A percentile compares a stretch with the other conserved stretches of the same genome.
These are phyloP conservation scores for Plantago major DNA, from an alignment of 257 asterid genomes.

Conservation along the genomic window DNA sequence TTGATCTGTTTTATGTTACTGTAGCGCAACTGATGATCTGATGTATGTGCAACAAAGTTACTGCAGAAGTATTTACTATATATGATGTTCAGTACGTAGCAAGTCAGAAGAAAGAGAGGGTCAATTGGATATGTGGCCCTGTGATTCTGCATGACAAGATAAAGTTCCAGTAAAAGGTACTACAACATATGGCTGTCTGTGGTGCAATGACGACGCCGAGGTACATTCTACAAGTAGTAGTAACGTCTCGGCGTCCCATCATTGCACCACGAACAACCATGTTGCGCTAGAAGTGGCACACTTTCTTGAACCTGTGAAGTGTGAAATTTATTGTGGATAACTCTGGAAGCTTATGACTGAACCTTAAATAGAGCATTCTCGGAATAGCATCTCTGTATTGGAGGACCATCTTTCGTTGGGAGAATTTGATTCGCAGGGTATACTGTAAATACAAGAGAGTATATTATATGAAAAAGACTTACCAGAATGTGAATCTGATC, in stretches of 20 bases:
- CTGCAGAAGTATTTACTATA: too few relatives aligned
- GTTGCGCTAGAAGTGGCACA: constrained; percentile 11
- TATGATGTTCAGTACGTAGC: too few relatives aligned
- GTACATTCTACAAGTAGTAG: neutral
- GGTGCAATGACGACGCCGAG: constrained; percentile 45
- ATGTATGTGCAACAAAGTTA: too few relatives aligned
- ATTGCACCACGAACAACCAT: constrained; percentile 37
- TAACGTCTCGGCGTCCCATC: constrained; percentile 27
- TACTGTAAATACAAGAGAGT: neutral
- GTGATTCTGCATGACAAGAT: too few relatives aligned
- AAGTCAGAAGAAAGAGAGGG: neutral
- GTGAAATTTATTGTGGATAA: neutral
- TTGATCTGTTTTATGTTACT: too few relatives aligned
- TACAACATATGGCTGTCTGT: constrained; percentile 31
- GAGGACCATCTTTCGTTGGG: neutral
- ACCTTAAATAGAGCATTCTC: constrained; percentile 14
- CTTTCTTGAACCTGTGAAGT: neutral
- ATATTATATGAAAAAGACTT: neutral
- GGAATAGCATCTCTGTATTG: neutral
- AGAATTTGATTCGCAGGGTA: constrained; percentile 15
- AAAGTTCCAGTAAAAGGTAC: neutral
- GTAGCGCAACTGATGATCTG: too few relatives aligned
- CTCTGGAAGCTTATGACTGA: constrained; percentile 9
- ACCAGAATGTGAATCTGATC: constrained; percentile 7
- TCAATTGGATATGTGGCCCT: neutral